Base-by-base conservation (phyloP, 1,284 basidiomycete genomes). In the Cutaneotrichosporon sp. region DNA sequence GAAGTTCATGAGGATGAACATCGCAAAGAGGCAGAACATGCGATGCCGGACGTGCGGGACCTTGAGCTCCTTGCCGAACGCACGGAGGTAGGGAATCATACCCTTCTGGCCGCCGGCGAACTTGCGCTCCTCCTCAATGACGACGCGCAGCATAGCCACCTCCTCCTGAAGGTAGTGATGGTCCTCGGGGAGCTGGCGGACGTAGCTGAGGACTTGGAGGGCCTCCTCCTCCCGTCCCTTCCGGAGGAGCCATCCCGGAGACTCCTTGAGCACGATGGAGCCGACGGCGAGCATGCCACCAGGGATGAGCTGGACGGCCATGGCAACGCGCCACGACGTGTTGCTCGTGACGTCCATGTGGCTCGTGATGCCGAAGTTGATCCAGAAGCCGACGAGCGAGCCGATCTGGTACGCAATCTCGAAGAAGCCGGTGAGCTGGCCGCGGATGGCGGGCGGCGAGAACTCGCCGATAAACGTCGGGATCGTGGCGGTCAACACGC, bases 271-370 rank as follows among this genome's bases (percentile, higher is more conserved):
- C 68, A 83, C 81, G 51, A 82, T 69, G 1, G 78, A 71, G n/a
- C 80, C 81, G 46, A 83, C 58, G 50, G 79, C 71, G 38, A 84
- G 75, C 8, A 84, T 42, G 2, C 82, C 63, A 4, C 82, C 83
- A 1, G 84, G 84, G 69, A 85, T 80, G 46, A 85, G 77, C 67
- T 85, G 84, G 11, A 85, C 74, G 2, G 81, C 82, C 64, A 84
- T 81, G 2, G 84, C 82, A 60, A 84, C 81, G 10, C 81, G 69
- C 82, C 82, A 86, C 2, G 70, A 59, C 22, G 31, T 55, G 27
- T 58, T 45, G 5, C 69, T 71, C 20, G 73, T 71, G 16, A 76
- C 58, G 1, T 76, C 64, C 34, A 84, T 71, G 47, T 81, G 77
- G 47, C 78, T 67, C 18, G 72, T 75, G 31, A 83, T 80, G 31